Evolutionary conservation across 257 asterid species (phyloP), one percentile per base, ranked within the genome.

Genomic region (Asclepias syriaca): DNA sequence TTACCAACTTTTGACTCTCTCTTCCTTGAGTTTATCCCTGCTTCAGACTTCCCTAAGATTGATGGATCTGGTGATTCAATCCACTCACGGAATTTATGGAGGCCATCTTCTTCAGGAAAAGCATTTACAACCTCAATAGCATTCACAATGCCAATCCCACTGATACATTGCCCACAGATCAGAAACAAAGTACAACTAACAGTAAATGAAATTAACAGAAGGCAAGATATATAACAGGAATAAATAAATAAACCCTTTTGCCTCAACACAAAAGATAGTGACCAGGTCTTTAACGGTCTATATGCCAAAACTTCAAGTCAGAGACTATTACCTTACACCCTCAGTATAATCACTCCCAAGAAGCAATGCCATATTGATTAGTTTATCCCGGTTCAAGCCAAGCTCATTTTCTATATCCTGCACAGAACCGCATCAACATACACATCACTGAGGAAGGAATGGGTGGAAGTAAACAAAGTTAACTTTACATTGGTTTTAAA

Each of bases 331-430:
- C 98, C 98, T 90, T 74, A 94, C 83, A 73, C 98, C 99, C 90
- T 94, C 99, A 54, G 98, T 91, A 74, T 94, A 92, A 78, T 94
- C 97, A 74, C 99, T 94, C 68, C 97, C 97, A 82, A 94, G 97
- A 78, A 94, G 91, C 76, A 91, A 66, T 11, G 99, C 98, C 92
- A 90, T 90, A 72, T 67, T 86, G 71, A 94, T 85, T 81, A 94
- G 75, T 77, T 89, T 94, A 69, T 92, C 97, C 74, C 94, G 81
- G 72, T 89, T 84, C 76, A 94, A 80, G 40, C 99, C 99, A 81
- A 91, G 96, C 87, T 94, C 99, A 68, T 68, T 87, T 80, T 89
- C 98, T 29, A 88, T 88, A 79, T 91, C 98, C 99, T 91, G 77
- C 39, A 72, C 68, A 74, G 80, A 37, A 61, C 32, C 65, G 48